Evolutionary conservation across 2,329 filamentous ascomycete genomes (phyloP), one percentile per base, ranked within the genome.

Genomic region (Penicillium sp.): DNA sequence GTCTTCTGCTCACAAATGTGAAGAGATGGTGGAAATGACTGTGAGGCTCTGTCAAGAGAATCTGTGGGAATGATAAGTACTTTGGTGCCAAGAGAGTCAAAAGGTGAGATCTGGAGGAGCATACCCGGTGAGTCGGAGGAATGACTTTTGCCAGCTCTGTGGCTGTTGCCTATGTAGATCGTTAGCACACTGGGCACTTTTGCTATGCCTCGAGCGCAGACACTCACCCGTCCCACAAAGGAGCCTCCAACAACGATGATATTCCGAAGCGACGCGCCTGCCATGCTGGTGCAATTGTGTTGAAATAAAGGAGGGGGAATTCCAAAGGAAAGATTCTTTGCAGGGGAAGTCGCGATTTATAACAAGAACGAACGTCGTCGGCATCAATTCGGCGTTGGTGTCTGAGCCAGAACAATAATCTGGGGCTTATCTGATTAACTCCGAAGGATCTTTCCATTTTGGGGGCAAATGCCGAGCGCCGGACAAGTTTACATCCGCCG

Each of bases 1-100:
- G n/a, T 13, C 10, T 10, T 24, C n/a, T 31, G 16, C 69, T 61
- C 64, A 74, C 71, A 49, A 75, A 75, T 31, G 70, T 67, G 54
- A 75, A 75, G 0, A 75, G 62, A 46, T 75, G 72, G 47, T 76
- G 70, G 54, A 74, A 75, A 44, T 75, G 73, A 24, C 70, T 75
- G 55, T 75, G 73, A 4, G 71, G 63, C 43, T 75, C 73, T 13
- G 73, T 67, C 6, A 75, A 46, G 14, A 75, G 65, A 13, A 75
- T 64, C 70, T 75, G 46, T 6, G n/a, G 43, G 16, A 10, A 33
- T 22, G 43, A 46, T 57, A 14, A 60, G 56, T 13, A 44, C 58
- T 44, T 13, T 10, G 6, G 19, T 40, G 3, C 16, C 10, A 27
- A 2, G 11, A 2, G 2, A 10, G 3, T 41, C 39, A 11, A 22